A percentile compares a stretch with the other conserved stretches of the same genome.
phyloP scores from a whole-genome alignment of 2,329 filamentous ascomycete species.

The Blastomyces percursus region DNA sequence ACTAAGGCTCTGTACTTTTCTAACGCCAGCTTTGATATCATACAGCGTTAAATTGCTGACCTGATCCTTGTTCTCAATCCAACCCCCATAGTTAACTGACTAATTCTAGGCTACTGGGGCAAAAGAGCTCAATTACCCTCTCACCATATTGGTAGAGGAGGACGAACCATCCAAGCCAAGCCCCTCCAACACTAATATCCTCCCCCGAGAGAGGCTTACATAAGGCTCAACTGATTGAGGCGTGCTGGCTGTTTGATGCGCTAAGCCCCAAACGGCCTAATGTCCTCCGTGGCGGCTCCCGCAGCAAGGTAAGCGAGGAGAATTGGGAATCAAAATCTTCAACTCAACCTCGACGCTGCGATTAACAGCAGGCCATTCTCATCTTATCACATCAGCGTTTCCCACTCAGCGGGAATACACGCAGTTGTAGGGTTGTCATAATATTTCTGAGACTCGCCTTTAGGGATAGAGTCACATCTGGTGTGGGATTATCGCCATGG shows the following conservation, averaged over 20 bases:
- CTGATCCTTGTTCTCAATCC: slow-evolving; percentile 52
- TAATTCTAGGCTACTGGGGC: too few relatives aligned
- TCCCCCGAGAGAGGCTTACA: too few relatives aligned
- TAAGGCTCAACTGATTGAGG: too few relatives aligned
- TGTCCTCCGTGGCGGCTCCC: background rate
- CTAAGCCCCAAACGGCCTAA: background rate
- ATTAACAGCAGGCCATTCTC: background rate
- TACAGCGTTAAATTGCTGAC: slow-evolving; percentile 89
- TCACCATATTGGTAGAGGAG: too few relatives aligned
- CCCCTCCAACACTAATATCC: too few relatives aligned
- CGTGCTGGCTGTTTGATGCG: background rate
- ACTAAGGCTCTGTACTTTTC: slow-evolving; percentile 94
- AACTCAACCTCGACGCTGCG: background rate
- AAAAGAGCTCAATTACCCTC: too few relatives aligned
- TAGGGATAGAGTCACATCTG: background rate
- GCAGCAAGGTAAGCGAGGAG: background rate
- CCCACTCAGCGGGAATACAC: background rate
- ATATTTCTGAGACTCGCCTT: background rate
- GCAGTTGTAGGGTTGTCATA: background rate
- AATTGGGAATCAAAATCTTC: background rate
- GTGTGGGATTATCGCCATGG: slow-evolving; percentile 2
- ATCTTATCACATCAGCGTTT: background rate
- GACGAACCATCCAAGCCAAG: too few relatives aligned
- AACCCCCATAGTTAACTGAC: background rate
- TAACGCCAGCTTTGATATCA: slow-evolving; percentile 86